phyloP scores from a whole-genome alignment of 768 basidiomycete species.

The Paxillus involutus region DNA sequence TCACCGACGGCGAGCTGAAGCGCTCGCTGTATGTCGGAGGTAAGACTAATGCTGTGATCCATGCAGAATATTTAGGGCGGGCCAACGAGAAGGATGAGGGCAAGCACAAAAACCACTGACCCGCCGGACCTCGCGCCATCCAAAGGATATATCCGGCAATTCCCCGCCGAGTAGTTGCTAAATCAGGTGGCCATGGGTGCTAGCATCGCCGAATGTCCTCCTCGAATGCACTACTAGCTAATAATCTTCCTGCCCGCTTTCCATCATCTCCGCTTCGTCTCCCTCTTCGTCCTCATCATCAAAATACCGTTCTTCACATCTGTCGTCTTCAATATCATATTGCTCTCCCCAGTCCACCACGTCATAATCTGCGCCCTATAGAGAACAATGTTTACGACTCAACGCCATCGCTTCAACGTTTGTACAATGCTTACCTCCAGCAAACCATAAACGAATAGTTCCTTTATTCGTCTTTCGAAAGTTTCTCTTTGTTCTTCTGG shows the following conservation, averaged over 20 bases:
- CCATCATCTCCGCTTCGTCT: not conserved
- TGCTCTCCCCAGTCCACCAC: slow-evolving; percentile 73
- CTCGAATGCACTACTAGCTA: too few species aligned
- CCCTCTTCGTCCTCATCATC: slow-evolving; percentile 56
- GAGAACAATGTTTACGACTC: not conserved
- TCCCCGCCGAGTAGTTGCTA: slow-evolving; percentile 18
- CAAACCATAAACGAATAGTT: slow-evolving; percentile 74
- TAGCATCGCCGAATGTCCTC: not conserved
- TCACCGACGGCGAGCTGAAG: slow-evolving; percentile 49
- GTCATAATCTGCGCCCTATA: slow-evolving; percentile 69
- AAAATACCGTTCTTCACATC: slow-evolving; percentile 75
- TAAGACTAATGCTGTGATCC: slow-evolving; percentile 24
- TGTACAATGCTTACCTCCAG: slow-evolving; percentile 53
- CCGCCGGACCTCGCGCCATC: not conserved
- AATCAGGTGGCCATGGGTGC: not conserved
- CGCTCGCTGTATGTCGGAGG: slow-evolving; percentile 49
- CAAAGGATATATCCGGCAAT: slow-evolving; percentile 1
- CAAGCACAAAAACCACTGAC: slow-evolving; percentile 29
- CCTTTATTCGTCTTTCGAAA: slow-evolving; percentile 64
- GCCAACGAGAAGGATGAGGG: slow-evolving; percentile 39
- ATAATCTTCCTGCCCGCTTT: not conserved
- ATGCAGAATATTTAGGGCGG: slow-evolving; percentile 40
- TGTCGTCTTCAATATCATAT: slow-evolving; percentile 58
- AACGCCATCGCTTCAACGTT: not conserved
- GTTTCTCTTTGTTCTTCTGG: slow-evolving; percentile 46